Evolutionary conservation across 139 green algal species (phyloP), one percentile per base, ranked within the genome.

Genomic region (Limnomonas spitsbergensis): DNA sequence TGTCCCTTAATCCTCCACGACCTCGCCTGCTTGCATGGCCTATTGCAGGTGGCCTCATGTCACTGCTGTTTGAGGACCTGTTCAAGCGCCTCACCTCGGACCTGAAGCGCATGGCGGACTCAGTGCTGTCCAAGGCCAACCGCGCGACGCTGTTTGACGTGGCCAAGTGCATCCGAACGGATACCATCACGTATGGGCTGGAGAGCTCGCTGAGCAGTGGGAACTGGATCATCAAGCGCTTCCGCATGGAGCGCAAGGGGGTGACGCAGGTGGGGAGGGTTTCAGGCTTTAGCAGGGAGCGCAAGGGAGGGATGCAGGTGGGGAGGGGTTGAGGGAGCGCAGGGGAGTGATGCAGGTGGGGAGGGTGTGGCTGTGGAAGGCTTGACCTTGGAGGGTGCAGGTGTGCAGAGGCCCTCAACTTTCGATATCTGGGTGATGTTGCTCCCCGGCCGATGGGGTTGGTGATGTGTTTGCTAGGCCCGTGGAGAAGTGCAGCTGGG

Each of bases 141-240:
- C 40, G 83, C 20, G 81, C 86, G 3, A 85, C 74, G 31, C 86
- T 92, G 83, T 99, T 99, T 83, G 96, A 99, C 88, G 89, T 96
- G 4, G 85, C 88, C 80, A 97, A 98, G 87, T 94, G 85, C 82
- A 96, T 99, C 72, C 87, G 91, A 40, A 92, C 83, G 47, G 92
- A 98, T 84, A 98, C 88, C 73, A 94, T 99, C 83, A 97, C 89
- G 7, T 92, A 94, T 73, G 96, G 95, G 3, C 86, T 99, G 74
- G 96, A 99, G 85, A 88, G 88, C 80, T 92, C 95, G 68, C 95
- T 99, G 69, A 91, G 80, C 69, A 89, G 72, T 24, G 96, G 96
- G 80, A 98, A 99, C 90, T 99, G 96, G 96, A 98, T 90, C 76
- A 97, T 99, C 79, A 96, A 96, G 82, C 91, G 96, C 31, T 99